Base-by-base conservation (phyloP, 305 asterid genomes). In the Salvia sclarea region DNA sequence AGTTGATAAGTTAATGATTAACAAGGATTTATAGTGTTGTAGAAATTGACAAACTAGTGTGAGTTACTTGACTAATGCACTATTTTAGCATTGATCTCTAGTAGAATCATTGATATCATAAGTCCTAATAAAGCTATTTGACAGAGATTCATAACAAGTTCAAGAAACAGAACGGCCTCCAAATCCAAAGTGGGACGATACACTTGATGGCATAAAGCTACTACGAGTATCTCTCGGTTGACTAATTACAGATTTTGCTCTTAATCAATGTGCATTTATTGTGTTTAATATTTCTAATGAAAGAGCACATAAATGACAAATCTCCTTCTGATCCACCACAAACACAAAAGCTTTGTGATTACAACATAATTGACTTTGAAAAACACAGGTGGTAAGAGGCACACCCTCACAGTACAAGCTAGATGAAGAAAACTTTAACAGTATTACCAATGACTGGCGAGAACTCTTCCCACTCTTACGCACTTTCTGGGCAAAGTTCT, bases 401-500 rank as follows among this genome's bases (percentile, higher is more conserved):
- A 18, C 4, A 33, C 53, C 75, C 53, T 8, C 10, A 13, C 64
- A 14, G 33, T 7, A 61, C 54, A 22, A 64, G 41, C 45, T 54
- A 55, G 72, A 64, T 4, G 18, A 52, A 80, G 67, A 56, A 28
- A 44, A 31, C 45, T 21, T 54, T 20, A 50, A 48, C 66, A 52
- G 17, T 21, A 45, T 73, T 80, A 85, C 90, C 85, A 68, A 33
- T 31, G 87, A 70, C 63, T 70, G 85, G 10, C 78, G 82, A 60
- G 85, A 79, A 67, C 68, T 66, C 76, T 80, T 81, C 67, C 88
- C 84, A 12, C 69, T 75, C 79, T 69, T 77, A 63, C 79, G 77
- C 72, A 70, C 78, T 62, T 76, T 77, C 67, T 84, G 83, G 50
- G 85, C 71, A 50, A 48, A 18, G 71, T 79, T 79, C 79, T 56